Conservation (phyloP, 108 stramenopile genomes). For the Pseudonitzschia multistriata region DNA sequence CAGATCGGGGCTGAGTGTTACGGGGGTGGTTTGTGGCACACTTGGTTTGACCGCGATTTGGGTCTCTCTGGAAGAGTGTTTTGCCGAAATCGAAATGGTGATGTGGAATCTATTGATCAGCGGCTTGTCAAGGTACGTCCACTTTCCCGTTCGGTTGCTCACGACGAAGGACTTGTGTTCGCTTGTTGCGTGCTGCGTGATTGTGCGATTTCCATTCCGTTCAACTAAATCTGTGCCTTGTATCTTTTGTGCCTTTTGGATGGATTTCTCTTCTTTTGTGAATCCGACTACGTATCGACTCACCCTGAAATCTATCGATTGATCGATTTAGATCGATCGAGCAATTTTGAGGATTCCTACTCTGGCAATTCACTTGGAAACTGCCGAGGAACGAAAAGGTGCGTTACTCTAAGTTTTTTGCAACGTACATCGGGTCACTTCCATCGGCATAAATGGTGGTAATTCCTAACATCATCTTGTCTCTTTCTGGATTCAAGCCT, state of each 20-base stretch:
- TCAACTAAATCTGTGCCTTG: not conserved
- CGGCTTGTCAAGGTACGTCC: constrained; percentile 34
- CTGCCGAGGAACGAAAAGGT: constrained; percentile 72
- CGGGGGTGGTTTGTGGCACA: constrained; percentile 96
- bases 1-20: constrained; percentile 92
- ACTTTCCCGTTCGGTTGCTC: not conserved
- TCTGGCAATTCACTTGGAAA: constrained; percentile 94
- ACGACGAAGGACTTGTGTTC: not conserved
- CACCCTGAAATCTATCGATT: not conserved
- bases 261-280: not conserved
- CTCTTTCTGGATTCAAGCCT: constrained; percentile 45
- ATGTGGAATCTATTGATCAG: constrained; percentile 36
- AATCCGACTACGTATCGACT: not conserved
- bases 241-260: not conserved
- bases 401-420: constrained; percentile 26
- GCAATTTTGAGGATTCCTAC: constrained; percentile 89
- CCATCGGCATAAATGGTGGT: constrained; percentile 18
- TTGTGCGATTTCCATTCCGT: not conserved
- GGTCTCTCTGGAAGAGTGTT: constrained; percentile 91
- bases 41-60: constrained; percentile 96
- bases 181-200: not conserved
- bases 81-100: constrained; percentile 41
- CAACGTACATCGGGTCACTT: too few species aligned
- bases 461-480: too few species aligned
- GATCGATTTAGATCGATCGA: constrained; percentile 49